Percentiles rank a stretch among this genome's conserved stretches.
These are phyloP conservation scores for Citeromyces matritensis DNA, from an alignment of 805 yeast genomes.

Conservation along the genomic window DNA sequence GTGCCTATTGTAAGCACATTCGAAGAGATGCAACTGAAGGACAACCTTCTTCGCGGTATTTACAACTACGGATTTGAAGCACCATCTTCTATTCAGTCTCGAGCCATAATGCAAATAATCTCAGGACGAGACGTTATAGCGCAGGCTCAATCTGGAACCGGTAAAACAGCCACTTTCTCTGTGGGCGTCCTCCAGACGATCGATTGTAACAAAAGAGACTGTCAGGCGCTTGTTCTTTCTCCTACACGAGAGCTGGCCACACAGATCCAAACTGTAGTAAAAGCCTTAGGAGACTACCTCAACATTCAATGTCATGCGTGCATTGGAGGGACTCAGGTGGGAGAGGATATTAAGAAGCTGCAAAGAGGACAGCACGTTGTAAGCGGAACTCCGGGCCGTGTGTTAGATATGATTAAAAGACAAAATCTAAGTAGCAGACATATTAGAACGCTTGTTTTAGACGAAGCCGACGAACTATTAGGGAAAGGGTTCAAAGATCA, in stretches of 20 bases:
- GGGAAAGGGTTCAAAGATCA: constrained; percentile 90
- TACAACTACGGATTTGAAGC: constrained; percentile 72
- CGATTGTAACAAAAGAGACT: constrained; percentile 54
- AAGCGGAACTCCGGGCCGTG: constrained; percentile 98
- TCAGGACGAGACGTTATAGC: constrained; percentile 64
- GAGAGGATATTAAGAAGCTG: constrained; percentile 77
- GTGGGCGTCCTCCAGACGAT: constrained; percentile 47
- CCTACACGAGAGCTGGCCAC: constrained; percentile 97
- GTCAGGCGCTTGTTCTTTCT: constrained; percentile 89
- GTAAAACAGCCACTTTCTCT: constrained; percentile 80
- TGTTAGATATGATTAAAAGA: constrained; percentile 88
- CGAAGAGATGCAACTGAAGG: constrained; percentile 65
- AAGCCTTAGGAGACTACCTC: constrained; percentile 82
- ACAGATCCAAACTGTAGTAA: constrained; percentile 89
- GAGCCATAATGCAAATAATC: constrained; percentile 70
- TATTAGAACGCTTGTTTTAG: constrained; percentile 88
- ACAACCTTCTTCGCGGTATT: constrained; percentile 43
- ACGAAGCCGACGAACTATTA: constrained; percentile 97
- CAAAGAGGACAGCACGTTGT: constrained; percentile 82
- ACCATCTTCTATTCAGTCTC: constrained; percentile 71
- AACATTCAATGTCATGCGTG: constrained; percentile 89
- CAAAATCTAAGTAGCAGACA: constrained; percentile 68
- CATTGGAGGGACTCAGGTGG: constrained; percentile 90
- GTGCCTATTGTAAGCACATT: constrained; percentile 36
- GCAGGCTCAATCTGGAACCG: constrained; percentile 85